phyloP scores from a whole-genome alignment of 108 stramenopile genomes.

The Pseudonitzschia multiseries region DNA sequence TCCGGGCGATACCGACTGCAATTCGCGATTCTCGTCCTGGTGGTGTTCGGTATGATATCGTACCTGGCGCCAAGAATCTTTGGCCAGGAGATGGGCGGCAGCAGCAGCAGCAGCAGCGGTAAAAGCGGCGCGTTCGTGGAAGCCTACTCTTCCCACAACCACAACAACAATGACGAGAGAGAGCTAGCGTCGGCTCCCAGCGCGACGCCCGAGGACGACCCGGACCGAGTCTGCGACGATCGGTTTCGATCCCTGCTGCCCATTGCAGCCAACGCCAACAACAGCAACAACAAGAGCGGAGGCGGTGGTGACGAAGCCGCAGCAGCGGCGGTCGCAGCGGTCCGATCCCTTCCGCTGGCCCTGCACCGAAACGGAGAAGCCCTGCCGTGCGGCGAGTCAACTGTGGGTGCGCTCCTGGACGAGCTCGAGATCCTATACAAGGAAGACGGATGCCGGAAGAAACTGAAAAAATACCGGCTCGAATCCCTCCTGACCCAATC shows the following conservation, averaged over 20 bases:
- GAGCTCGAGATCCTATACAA: background rate
- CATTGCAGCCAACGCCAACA: background rate
- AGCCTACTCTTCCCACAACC: background rate
- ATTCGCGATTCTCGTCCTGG: too few relatives aligned
- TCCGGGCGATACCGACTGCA: too few relatives aligned
- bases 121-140: background rate
- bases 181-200: background rate
- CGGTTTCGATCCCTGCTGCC: slow-evolving; percentile 5
- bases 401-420: background rate
- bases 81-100: too few relatives aligned
- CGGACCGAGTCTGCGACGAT: background rate
- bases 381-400: background rate
- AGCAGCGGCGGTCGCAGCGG: background rate
- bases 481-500: slow-evolving; percentile 63
- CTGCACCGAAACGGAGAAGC: slow-evolving; percentile 19
- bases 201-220: background rate
- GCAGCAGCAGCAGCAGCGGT: too few relatives aligned
- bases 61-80: too few relatives aligned
- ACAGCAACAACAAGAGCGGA: too few relatives aligned
- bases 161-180: too few relatives aligned
- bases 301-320: too few relatives aligned
- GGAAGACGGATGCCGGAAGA: slow-evolving; percentile 16
- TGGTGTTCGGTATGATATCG: too few relatives aligned
- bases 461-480: slow-evolving; percentile 59
- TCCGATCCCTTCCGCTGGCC: background rate